Evolutionary conservation across 148 eudicot species (phyloP), one percentile per base, ranked within the genome.

Genomic region (Heliamphora exappendiculata): DNA sequence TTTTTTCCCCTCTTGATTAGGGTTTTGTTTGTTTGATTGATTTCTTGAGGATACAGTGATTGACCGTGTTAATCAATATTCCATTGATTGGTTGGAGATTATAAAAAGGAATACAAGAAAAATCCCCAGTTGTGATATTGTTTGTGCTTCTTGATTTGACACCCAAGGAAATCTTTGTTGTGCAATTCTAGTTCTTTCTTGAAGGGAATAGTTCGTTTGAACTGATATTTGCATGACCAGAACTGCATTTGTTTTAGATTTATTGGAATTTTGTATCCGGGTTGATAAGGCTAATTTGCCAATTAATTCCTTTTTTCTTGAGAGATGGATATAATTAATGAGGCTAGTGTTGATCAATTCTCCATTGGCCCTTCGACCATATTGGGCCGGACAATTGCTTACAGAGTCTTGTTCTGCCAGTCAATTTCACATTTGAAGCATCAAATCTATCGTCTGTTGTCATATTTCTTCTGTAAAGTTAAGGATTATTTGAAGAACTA

Each of bases 321-420:
- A 82, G 79, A 67, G 1, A 93, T 96, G 99, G 98, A 96, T 86
- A 83, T 91, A 69, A 93, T 88, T 70, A 85, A 90, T 78, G 98
- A 96, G 79, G 98, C 98, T 36, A 81, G 70, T 50, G 85, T 96
- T 66, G 97, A 89, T 76, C 69, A 81, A 24, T 93, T 96, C 83
- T 82, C 85, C 24, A 93, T 96, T 81, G 98, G 98, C 42, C 98
- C 98, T 13, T 84, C 84, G 14, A 82, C 91, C 2, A 71, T 96
- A 11, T 2, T 96, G 57, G 99, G 98, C 55, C 79, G 98, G 51
- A 93, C 94, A 28, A 85, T 96, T 76, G 99, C 99, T 26, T 93
- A 88, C 37, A 86, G 90, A 78, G 78, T 96, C 74, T 49, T 96
- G 31, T 90, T 96, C 82, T 93, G 92, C 85, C 89, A 90, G 81